Evolutionary conservation across 441 rosid species (phyloP), one percentile per base, ranked within the genome.

Genomic region (Eutrema salsugineum): DNA sequence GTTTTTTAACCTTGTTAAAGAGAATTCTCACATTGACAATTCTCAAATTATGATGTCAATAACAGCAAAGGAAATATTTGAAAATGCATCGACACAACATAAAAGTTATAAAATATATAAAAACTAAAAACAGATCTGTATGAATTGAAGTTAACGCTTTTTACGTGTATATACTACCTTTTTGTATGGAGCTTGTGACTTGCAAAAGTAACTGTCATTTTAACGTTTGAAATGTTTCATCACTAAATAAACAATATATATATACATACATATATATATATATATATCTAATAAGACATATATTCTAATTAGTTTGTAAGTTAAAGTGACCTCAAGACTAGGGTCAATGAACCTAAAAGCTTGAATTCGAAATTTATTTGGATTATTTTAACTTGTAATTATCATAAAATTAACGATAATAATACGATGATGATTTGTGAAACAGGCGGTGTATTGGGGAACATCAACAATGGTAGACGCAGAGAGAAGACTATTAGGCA

Each of bases 361-460:
- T 43, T 16, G 32, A 63, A 33, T 24, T 35, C 14, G 43, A 7
- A n/a, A n/a, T n/a, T n/a, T n/a, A n/a, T 11, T 55, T 8, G 38
- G 5, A 22, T 20, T 10, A 39, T 14, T 12, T 46, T 6, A 46
- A 16, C 20, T 42, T 43, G 32, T 19, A 47, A 2, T 46, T 4
- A 16, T 10, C 11, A 63, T 11, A 4, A 36, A n/a, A n/a, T n/a
- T n/a, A n/a, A n/a, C n/a, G 14, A 17, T 33, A 7, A 20, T 19
- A 20, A 35, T 24, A 24, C 7, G 11, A 42, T 43, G 30, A 4
- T 65, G 57, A 5, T 36, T 62, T 71, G 44, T 75, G 12, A 44
- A 59, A 63, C 83, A 84, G 90, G 67, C 80, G 8, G 93, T 88
- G 11, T 46, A 66, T 8, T 86, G 90, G 90, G 90, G 93, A 43